These are phyloP conservation scores for Priceomyces haplophilus DNA, from an alignment of 805 yeast species.

Conservation along the genomic window DNA sequence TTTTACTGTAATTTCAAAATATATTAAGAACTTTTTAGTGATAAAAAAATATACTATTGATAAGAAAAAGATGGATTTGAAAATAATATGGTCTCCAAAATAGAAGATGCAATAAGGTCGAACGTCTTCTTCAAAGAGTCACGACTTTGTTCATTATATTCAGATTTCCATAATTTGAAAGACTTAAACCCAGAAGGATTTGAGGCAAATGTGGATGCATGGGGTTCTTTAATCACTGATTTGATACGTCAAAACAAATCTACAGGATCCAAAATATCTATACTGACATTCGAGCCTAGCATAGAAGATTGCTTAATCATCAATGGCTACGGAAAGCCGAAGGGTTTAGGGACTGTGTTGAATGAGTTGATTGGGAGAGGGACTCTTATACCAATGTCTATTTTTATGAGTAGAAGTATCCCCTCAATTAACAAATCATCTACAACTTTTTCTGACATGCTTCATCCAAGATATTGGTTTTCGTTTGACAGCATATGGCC, in stretches of 20 bases:
- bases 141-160: constrained; percentile 34
- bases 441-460: constrained; percentile 4
- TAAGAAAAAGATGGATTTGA: not conserved
- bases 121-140: constrained; percentile 23
- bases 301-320: constrained; percentile 19
- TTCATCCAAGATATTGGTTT: constrained; percentile 14
- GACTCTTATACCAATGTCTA: constrained; percentile 18
- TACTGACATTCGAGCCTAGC: constrained; percentile 14
- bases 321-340: constrained; percentile 32
- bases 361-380: constrained; percentile 21
- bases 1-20: too few species aligned
- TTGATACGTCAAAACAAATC: constrained; percentile 16
- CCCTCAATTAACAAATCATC: constrained; percentile 4
- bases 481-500: constrained; percentile 10
- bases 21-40: too few species aligned
- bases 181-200: constrained; percentile 41
- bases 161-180: constrained; percentile 29
- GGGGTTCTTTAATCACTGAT: constrained; percentile 23
- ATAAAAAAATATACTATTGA: not conserved
- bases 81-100: not conserved
- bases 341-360: constrained; percentile 22
- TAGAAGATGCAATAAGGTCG: constrained; percentile 14
- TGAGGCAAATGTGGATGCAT: constrained; percentile 41
- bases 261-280: constrained; percentile 16
- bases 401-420: constrained; percentile 6